Evolutionary conservation across 805 yeast species (phyloP), one percentile per base, ranked within the genome.

Genomic region (Wickerhamomyces tratensis): DNA sequence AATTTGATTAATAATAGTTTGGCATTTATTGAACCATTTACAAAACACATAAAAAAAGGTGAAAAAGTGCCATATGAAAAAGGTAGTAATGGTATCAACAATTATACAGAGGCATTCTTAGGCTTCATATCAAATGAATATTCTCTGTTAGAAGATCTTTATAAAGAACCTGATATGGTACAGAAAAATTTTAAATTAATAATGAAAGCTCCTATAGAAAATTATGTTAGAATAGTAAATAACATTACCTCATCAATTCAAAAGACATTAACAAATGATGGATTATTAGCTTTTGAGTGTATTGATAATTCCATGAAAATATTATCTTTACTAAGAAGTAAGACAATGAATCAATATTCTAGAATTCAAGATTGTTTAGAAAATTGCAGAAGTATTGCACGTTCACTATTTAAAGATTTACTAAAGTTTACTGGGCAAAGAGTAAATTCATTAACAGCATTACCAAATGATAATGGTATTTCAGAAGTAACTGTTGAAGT

Each of bases 401-500:
- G 59, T 36, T 58, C 64, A 0, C 62, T 79, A n/a, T 78, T 84
- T 53, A 59, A 61, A 41, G 85, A 78, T 42, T 69, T 77, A 39
- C 67, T 86, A 43, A 62, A 62, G 38, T 72, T 69, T 46, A 77
- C 85, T 30, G 85, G 77, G 38, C 53, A 56, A 5, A 66, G 76
- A 38, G 74, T 79, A 14, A 61, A 55, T 14, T 52, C 65, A n/a
- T 55, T 76, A 43, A 64, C 69, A 3, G 53, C 63, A 9, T 56
- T 82, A 35, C 82, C 86, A 10, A 71, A 71, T 39, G 96, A 86
- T 47, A 74, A 72, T 50, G 84, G 85, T 41, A 76, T 86, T 38
- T 72, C 84, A 37, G 88, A 80, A 52, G 70, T 78, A 13, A 80
- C 86, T 0, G 79, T 81, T n/a, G 91, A 83, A 44, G 63, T 79